Percentiles rank a stretch among this genome's conserved stretches.
These are phyloP conservation scores for Suzukiozyma palmioleophila DNA, from an alignment of 1,139 yeast species.

Conservation along the genomic window DNA sequence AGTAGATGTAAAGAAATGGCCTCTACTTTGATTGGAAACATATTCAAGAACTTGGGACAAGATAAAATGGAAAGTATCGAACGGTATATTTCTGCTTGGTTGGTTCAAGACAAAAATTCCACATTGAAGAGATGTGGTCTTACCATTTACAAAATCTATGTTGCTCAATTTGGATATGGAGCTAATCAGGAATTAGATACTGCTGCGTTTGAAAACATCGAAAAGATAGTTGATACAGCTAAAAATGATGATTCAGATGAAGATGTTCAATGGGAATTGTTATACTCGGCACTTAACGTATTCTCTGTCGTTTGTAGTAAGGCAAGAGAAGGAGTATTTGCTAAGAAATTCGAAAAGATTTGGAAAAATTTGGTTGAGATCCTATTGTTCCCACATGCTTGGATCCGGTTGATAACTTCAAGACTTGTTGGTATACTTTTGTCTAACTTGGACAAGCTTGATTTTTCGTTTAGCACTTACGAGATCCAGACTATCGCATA, in stretches of 20 bases:
- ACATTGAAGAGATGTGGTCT: constrained; percentile 73
- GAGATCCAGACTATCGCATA: constrained; percentile 63
- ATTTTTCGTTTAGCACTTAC: constrained; percentile 26
- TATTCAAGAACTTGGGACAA: constrained; percentile 50
- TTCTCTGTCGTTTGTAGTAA: constrained; percentile 39
- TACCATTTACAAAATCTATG: constrained; percentile 62
- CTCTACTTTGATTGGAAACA: constrained; percentile 50
- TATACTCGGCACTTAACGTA: constrained; percentile 62
- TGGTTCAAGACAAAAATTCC: constrained; percentile 49
- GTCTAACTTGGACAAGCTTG: constrained; percentile 32
- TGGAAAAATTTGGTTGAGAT: constrained; percentile 56
- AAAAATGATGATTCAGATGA: constrained; percentile 27
- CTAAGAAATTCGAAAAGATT: constrained; percentile 22
- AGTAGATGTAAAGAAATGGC: constrained; percentile 89
- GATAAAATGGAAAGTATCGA: constrained; percentile 43
- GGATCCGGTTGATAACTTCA: constrained; percentile 78
- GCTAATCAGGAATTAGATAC: constrained; percentile 34
- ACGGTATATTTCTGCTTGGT: constrained; percentile 65
- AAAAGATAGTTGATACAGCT: constrained; percentile 31
- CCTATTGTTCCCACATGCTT: constrained; percentile 81
- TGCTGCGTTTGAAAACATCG: constrained; percentile 34
- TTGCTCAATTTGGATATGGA: constrained; percentile 47
- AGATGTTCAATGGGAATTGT: constrained; percentile 65
- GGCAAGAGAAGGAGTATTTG: constrained; percentile 28
- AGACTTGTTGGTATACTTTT: constrained; percentile 55